Conservation (phyloP, 2,329 filamentous ascomycete species). For the Sarocladium brachiariae region DNA sequence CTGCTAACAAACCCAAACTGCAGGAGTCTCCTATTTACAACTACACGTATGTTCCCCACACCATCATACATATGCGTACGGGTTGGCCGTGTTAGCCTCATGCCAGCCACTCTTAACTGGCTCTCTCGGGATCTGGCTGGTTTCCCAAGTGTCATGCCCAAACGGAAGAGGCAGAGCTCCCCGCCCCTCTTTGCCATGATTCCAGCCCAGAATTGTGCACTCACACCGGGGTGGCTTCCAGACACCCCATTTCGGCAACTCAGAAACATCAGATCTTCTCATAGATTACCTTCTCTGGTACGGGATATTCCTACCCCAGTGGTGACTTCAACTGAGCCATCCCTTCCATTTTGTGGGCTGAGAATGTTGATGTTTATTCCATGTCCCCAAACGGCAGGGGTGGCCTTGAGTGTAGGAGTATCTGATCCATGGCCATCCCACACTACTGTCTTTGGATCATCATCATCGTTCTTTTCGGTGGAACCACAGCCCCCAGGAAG, state of each 20-base stretch:
- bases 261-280: slow-evolving; percentile 9
- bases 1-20: not conserved
- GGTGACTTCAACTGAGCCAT: not conserved
- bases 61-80: not conserved
- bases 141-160: not conserved
- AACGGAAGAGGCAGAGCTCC: not conserved
- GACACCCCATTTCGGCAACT: slow-evolving; percentile 2
- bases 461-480: not conserved
- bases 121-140: slow-evolving; percentile 3
- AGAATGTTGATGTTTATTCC: slow-evolving; percentile 10
- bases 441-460: slow-evolving; percentile 7
- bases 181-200: not conserved
- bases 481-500: not conserved
- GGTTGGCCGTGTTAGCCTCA: not conserved
- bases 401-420: not conserved
- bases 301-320: not conserved
- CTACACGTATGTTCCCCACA: no score
- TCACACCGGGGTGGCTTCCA: not conserved
- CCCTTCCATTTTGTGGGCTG: slow-evolving; percentile 8
- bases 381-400: slow-evolving; percentile 6
- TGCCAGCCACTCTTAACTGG: not conserved
- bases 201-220: slow-evolving; percentile 1
- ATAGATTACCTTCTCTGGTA: slow-evolving; percentile 6
- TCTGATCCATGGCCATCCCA: not conserved
- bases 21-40: not conserved